Conservation (phyloP, 116 monocot genomes). For the Trichopus zeylanicus region DNA sequence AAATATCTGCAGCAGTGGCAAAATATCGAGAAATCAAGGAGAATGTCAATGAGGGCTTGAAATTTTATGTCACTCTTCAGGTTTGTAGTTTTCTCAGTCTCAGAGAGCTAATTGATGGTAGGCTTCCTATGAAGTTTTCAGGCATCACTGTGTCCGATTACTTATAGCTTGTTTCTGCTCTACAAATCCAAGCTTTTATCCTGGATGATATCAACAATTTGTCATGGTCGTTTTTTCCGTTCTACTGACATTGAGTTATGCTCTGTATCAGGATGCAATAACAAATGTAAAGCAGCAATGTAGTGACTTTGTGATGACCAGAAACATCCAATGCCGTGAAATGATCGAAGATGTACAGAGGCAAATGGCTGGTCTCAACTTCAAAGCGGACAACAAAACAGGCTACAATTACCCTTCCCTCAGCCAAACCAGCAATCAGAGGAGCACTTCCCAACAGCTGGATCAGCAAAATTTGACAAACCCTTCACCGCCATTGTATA, state of each 20-base stretch:
- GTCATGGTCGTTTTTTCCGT: background rate
- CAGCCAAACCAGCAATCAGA: conserved; percentile 16
- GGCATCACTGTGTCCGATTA: too few species aligned
- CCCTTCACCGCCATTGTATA: conserved; percentile 23
- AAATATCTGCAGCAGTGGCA: conserved; percentile 65
- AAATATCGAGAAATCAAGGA: conserved; percentile 79
- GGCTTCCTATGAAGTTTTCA: background rate
- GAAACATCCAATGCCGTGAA: conserved; percentile 80
- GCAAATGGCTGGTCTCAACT: conserved; percentile 72
- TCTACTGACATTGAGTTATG: background rate
- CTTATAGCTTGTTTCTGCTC: background rate
- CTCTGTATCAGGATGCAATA: conserved; percentile 70
- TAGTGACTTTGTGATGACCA: conserved; percentile 87
- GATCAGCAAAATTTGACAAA: conserved; percentile 21
- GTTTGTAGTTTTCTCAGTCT: conserved; percentile 15
- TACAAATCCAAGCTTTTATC: background rate
- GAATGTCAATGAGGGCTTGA: conserved; percentile 63
- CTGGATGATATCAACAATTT: background rate
- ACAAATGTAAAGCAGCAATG: conserved; percentile 89
- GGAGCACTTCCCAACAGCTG: conserved; percentile 16
- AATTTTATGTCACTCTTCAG: conserved; percentile 77
- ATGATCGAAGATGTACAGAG: conserved; percentile 88
- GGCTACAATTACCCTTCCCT: conserved; percentile 30
- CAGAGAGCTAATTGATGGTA: background rate
- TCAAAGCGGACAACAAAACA: conserved; percentile 21